Percentiles rank a stretch among this genome's conserved stretches.
phyloP scores from a whole-genome alignment of 1,284 basidiomycete species.

The Xerocomus amazonicus region DNA sequence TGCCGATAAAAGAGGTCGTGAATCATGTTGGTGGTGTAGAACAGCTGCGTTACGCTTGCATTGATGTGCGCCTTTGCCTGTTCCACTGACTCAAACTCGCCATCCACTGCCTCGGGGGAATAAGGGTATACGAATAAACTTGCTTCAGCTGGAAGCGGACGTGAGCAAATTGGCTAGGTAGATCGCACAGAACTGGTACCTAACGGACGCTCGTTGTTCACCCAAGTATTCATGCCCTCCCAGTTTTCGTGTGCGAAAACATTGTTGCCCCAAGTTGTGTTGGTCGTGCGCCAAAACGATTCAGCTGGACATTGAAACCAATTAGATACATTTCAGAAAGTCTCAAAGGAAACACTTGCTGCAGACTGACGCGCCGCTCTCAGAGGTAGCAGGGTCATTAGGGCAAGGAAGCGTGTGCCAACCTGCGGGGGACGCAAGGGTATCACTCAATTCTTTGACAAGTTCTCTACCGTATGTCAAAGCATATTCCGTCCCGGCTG shows the following conservation, averaged over 20 bases:
- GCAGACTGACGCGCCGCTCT: conserved; percentile 9
- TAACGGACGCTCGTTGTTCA: conserved; percentile 78
- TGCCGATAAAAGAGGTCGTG: conserved; percentile 73
- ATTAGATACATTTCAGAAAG: not conserved
- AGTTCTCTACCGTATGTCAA: conserved; percentile 24
- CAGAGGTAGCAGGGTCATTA: conserved; percentile 46
- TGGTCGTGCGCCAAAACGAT: conserved; percentile 58
- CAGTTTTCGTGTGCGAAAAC: conserved; percentile 88
- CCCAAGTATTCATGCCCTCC: conserved; percentile 76
- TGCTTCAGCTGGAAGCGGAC: conserved; percentile 1
- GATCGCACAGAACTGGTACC: conserved; percentile 7
- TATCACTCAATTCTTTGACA: conserved; percentile 24
- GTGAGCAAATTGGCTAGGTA: not conserved
- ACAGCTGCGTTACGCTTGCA: conserved; percentile 82
- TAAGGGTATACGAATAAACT: conserved; percentile 70
- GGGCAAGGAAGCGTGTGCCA: conserved; percentile 76
- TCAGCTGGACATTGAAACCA: conserved; percentile 7
- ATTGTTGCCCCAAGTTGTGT: conserved; percentile 89
- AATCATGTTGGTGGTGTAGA: conserved; percentile 88
- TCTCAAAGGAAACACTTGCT: not conserved
- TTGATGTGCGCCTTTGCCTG: conserved; percentile 84
- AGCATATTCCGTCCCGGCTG: conserved; percentile 11
- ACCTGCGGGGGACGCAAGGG: conserved; percentile 77
- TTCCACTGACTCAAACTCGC: conserved; percentile 45
- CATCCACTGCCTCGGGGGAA: conserved; percentile 48